Evolutionary conservation across 1,284 basidiomycete species (phyloP), one percentile per base, ranked within the genome.

Genomic region (Moesziomyces parantarcticus): DNA sequence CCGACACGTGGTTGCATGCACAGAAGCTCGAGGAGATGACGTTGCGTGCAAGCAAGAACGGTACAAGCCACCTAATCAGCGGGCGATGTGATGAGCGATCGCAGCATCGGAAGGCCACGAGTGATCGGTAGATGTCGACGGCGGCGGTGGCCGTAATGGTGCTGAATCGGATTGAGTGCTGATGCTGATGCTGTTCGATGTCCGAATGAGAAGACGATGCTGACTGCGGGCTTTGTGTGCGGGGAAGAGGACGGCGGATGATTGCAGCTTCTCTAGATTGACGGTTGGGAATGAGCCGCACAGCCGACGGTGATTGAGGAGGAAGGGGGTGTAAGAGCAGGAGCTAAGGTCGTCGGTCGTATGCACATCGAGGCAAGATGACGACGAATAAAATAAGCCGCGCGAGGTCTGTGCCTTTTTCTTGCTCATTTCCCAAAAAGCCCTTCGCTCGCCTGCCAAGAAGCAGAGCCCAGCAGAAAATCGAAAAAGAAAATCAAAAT

Each of bases 351-450:
- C 3, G 36, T 7, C 42, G 44, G 43, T 26, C 50, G 43, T 26
- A 59, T 59, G 57, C 57, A 59, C 39, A n/a, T 26, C 41, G 44
- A 43, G 43, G 57, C 57, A 52, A 59, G 57, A 59, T 59, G 50
- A 59, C 50, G 58, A 45, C 44, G 58, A 43, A 53, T 52, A 36
- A n/a, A n/a, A n/a, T n/a, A n/a, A n/a, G n/a, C n/a, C n/a, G n/a
- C n/a, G n/a, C n/a, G n/a, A n/a, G 29, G 29, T 9, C 29, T 13
- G 29, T 32, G 29, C 32, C 22, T 34, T 34, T 25, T 16, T 32
- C 29, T n/a, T n/a, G n/a, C n/a, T n/a, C 41, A n/a, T 26, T 25
- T 18, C 16, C 18, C n/a, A n/a, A n/a, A n/a, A n/a, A n/a, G n/a
- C n/a, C n/a, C n/a, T n/a, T n/a, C 3, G 6, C n/a, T 14, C 8